phyloP scores from a whole-genome alignment of 2,329 filamentous ascomycete genomes.

The Coniochaeta prunicola region DNA sequence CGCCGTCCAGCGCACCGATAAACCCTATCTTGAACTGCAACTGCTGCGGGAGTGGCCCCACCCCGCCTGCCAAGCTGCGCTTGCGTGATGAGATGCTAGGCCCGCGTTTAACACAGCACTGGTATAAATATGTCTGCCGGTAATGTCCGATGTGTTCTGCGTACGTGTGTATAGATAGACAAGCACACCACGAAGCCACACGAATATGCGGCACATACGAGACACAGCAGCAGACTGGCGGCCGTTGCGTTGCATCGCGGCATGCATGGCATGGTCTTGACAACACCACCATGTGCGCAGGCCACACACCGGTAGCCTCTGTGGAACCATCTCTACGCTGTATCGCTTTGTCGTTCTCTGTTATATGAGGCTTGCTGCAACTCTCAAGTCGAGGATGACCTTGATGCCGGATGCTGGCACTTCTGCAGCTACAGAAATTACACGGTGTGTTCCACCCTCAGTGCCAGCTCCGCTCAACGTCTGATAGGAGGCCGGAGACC shows the following conservation, averaged over 20 bases:
- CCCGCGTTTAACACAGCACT: no score
- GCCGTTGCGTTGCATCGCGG: not conserved
- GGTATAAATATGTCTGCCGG: not conserved
- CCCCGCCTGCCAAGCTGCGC: not conserved
- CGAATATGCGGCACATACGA: not conserved
- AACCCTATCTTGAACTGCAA: not conserved
- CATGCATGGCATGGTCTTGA: not conserved
- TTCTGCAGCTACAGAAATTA: not conserved
- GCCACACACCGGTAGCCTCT: not conserved
- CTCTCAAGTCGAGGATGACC: not conserved
- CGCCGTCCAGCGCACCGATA: not conserved
- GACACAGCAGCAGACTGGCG: not conserved
- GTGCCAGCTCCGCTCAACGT: not conserved
- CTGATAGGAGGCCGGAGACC: not conserved
- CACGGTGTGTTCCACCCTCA: not conserved
- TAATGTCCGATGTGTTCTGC: not conserved
- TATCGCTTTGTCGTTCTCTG: not conserved
- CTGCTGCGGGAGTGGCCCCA: not conserved
- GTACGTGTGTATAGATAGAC: not conserved
- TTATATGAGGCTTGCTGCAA: not conserved
- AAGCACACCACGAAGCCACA: not conserved
- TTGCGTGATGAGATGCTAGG: not conserved
- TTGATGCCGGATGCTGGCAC: not conserved
- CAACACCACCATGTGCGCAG: not conserved
- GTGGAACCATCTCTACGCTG: not conserved